Base-by-base conservation (phyloP, 179 eudicot species). In the Nepenthes alata region DNA sequence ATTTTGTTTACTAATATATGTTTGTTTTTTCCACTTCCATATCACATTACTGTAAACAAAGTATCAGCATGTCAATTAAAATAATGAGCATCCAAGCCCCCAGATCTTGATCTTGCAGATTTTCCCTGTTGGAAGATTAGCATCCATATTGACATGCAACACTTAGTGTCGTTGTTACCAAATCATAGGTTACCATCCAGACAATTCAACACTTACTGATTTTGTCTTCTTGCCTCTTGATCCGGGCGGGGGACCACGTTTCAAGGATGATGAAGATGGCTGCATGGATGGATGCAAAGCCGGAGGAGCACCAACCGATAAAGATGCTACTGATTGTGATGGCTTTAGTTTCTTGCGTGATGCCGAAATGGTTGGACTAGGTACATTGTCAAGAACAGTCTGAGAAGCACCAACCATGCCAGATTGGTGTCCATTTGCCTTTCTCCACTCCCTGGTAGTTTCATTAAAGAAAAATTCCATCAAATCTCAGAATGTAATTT, bases 361-460 rank as follows among this genome's bases (percentile, higher is more conserved):
- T 5, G 80, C 89, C 13, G 94, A 81, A 64, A 81, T 81, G 41
- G 85, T 75, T 56, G 94, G 89, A 69, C 82, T 82, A 16, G 80
- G 82, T 51, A 77, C 52, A 50, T 79, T 72, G 68, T 77, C 79
- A 67, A 74, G 82, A 41, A 67, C 56, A 55, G 76, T 76, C 57
- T 77, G 83, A 69, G 78, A 61, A 50, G 76, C 71, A 71, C 69
- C 64, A 61, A 65, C 58, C 71, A 78, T 64, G 45, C 81, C 83
- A 51, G 80, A 75, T 70, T 81, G 87, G 36, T 73, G 69, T 39
- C 83, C 86, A 63, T 79, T 76, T 59, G 81, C 51, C 74, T 81
- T 78, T 67, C 94, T 86, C 94, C 89, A 84, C 63, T 86, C 89
- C 78, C 89, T 86, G 55, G 64, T 11, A 66, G 14, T 38, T 4